A percentile compares a stretch with the other conserved stretches of the same genome.
These are phyloP conservation scores for Cystofilobasidium macerans DNA, from an alignment of 768 basidiomycete genomes.

Conservation along the genomic window DNA sequence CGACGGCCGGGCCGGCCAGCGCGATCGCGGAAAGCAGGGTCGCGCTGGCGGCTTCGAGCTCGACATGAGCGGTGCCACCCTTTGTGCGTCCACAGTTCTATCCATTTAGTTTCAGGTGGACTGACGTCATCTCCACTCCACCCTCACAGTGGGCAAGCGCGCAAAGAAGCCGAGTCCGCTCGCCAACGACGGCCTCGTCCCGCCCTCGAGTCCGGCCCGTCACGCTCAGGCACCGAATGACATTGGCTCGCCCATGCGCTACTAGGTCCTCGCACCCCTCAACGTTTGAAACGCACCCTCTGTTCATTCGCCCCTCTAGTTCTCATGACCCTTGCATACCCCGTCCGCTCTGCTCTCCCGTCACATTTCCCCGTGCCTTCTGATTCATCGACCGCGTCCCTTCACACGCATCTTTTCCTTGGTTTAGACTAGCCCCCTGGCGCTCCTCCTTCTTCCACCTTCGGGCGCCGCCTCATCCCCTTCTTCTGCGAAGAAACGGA, in stretches of 20 bases:
- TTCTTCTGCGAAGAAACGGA: too few relatives aligned
- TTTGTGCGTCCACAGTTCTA: constrained; percentile 45
- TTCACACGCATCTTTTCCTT: too few relatives aligned
- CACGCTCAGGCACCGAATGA: background rate
- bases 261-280: background rate
- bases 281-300: too few relatives aligned
- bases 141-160: constrained; percentile 11
- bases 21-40: constrained; percentile 47
- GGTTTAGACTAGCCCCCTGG: too few relatives aligned
- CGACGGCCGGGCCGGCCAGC: constrained; percentile 59
- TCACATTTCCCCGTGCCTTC: too few relatives aligned
- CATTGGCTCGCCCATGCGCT: constrained; percentile 17
- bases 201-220: background rate
- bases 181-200: background rate
- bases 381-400: too few relatives aligned
- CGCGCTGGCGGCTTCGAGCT: constrained; percentile 56
- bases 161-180: constrained; percentile 22
- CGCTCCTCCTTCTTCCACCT: too few relatives aligned
- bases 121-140: background rate
- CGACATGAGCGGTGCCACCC: constrained; percentile 71
- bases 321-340: too few relatives aligned
- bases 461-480: too few relatives aligned
- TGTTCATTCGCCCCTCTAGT: too few relatives aligned
- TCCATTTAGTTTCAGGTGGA: background rate
- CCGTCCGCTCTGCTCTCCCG: too few relatives aligned